Evolutionary conservation across 768 basidiomycete species (phyloP).

Genomic region (Podaxis sp.): DNA sequence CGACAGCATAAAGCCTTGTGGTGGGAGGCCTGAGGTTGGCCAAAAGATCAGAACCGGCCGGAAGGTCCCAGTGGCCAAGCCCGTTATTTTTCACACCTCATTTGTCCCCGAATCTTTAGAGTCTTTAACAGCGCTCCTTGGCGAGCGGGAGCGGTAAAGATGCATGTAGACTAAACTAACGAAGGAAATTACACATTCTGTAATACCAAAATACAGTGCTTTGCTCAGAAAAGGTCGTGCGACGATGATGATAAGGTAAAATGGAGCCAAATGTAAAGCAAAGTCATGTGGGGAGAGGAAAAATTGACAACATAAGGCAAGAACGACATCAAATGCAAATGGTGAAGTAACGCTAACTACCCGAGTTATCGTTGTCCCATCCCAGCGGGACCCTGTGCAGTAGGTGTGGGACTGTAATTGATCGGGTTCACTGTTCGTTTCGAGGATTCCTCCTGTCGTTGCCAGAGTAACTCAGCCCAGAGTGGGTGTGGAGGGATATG

Average conservation of each 20-base stretch:
- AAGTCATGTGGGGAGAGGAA: neutral
- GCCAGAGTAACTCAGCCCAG: constrained; percentile 92
- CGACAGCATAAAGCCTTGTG: no score
- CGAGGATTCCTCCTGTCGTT: constrained; percentile 59
- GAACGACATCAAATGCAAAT: neutral
- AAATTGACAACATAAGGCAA: neutral
- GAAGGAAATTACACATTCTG: constrained; percentile 5
- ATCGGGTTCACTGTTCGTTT: constrained; percentile 23
- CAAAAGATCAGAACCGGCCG: no score
- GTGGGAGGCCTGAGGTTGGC: no score
- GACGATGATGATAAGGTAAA: constrained; percentile 11
- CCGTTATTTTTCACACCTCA: neutral
- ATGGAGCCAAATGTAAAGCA: constrained; percentile 3
- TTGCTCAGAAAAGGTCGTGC: constrained; percentile 3
- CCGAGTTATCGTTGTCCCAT: neutral
- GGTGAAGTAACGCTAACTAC: neutral
- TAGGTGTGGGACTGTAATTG: neutral
- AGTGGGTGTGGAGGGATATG: constrained; percentile 90
- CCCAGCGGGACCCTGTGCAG: constrained; percentile 1
- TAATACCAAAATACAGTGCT: constrained; percentile 13
- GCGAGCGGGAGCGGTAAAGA: neutral
- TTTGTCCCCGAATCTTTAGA: neutral
- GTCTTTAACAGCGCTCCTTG: neutral
- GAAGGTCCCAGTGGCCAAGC: neutral
- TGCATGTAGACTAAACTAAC: neutral